A percentile compares a stretch with the other conserved stretches of the same genome.
Conservation (phyloP, 2,329 filamentous ascomycete species). For the Botrytis sinoallii region DNA sequence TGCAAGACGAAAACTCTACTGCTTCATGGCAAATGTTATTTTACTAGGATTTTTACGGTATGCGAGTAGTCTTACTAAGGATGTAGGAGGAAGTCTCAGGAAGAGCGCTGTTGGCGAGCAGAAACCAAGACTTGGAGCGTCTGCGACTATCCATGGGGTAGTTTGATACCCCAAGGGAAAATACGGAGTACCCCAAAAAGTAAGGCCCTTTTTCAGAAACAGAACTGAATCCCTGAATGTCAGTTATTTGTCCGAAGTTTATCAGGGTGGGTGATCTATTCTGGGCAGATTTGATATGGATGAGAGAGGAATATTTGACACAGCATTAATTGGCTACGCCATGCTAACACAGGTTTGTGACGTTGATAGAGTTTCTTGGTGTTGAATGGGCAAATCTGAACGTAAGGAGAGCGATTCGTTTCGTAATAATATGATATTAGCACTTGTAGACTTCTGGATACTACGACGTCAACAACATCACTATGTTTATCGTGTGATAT, state of each 20-base stretch:
- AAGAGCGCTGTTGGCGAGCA: conserved; percentile 3
- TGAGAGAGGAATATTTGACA: not conserved
- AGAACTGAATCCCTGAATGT: not conserved
- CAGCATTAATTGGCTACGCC: not conserved
- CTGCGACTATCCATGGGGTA: conserved; percentile 7
- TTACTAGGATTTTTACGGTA: conserved; percentile 1
- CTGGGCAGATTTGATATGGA: not conserved
- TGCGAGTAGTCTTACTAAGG: not conserved
- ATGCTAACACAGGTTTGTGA: not conserved
- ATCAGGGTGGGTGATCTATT: conserved; percentile 1
- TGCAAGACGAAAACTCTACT: conserved; percentile 4
- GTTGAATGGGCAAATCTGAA: not conserved
- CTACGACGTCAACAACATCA: not conserved
- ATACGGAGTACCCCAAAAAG: conserved; percentile 13
- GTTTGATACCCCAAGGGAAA: conserved; percentile 6
- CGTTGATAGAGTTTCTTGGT: not conserved
- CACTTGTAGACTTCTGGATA: not conserved
- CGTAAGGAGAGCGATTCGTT: not conserved
- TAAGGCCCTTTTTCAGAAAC: conserved; percentile 10
- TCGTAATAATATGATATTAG: not conserved
- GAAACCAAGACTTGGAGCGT: not conserved
- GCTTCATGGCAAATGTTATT: not conserved
- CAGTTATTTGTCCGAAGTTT: conserved; percentile 11
- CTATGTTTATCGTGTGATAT: not conserved
- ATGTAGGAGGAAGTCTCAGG: not conserved